Evolutionary conservation across 2,329 filamentous ascomycete genomes (phyloP).

Genomic region (Akanthomyces uredinophilus): DNA sequence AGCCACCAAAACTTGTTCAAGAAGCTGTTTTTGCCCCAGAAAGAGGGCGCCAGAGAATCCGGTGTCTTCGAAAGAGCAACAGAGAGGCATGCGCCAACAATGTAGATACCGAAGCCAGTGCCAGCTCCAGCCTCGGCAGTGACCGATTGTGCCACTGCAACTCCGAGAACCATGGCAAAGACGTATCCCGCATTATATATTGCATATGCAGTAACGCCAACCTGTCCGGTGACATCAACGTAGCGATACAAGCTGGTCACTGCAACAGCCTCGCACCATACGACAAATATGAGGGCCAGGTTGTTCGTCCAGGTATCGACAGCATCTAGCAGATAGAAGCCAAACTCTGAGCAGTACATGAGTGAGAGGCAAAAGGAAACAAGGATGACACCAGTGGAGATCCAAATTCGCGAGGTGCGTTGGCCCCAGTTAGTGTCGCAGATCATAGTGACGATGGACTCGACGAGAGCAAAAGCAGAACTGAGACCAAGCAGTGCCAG

Average conservation of each 20-base stretch:
- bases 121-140: constrained; percentile 38
- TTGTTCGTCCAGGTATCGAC: constrained; percentile 51
- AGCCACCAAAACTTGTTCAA: constrained; percentile 44
- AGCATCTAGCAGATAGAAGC: constrained; percentile 46
- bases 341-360: constrained; percentile 50
- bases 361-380: constrained; percentile 44
- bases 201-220: constrained; percentile 34
- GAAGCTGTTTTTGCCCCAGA: constrained; percentile 36
- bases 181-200: constrained; percentile 45
- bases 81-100: constrained; percentile 31
- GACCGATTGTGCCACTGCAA: constrained; percentile 41
- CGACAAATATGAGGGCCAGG: constrained; percentile 44
- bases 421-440: constrained; percentile 38
- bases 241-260: constrained; percentile 47
- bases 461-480: constrained; percentile 49
- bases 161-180: constrained; percentile 41
- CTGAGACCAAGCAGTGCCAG: constrained; percentile 49
- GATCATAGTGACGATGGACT: constrained; percentile 45
- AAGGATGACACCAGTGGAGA: constrained; percentile 42
- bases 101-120: constrained; percentile 44
- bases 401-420: constrained; percentile 30
- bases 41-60: constrained; percentile 31
- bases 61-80: constrained; percentile 36
- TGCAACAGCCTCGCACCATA: constrained; percentile 44
- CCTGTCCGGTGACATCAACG: constrained; percentile 37